phyloP scores from a whole-genome alignment of 2,329 filamentous ascomycete species.

The Aspergillus sp. region DNA sequence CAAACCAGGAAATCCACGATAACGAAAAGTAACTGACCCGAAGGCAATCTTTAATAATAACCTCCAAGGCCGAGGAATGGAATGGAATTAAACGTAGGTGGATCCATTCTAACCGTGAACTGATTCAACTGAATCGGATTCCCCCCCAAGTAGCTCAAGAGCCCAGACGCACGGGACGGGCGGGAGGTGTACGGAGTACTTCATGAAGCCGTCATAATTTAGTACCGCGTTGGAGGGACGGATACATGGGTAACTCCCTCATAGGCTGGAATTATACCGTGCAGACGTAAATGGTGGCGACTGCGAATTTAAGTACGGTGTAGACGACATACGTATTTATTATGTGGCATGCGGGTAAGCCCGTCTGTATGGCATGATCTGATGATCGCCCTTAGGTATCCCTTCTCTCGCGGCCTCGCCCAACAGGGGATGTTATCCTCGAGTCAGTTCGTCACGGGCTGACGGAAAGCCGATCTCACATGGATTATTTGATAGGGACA shows the following conservation, averaged over 20 bases:
- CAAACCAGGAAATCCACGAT: too few species aligned
- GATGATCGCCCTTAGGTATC: neutral
- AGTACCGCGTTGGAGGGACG: too few species aligned
- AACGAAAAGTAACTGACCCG: too few species aligned
- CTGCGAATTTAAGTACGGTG: neutral
- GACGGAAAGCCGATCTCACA: neutral
- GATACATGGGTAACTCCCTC: neutral
- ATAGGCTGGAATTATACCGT: neutral
- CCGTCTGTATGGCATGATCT: neutral
- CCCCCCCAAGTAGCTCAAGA: too few species aligned
- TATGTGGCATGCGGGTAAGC: neutral
- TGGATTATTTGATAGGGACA: neutral
- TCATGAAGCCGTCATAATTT: neutral
- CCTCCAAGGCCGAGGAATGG: too few species aligned
- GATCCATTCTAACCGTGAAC: too few species aligned
- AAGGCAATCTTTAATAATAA: too few species aligned
- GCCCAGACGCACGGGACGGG: too few species aligned
- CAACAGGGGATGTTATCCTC: neutral
- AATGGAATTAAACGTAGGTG: too few species aligned
- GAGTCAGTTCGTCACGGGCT: neutral
- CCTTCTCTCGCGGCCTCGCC: neutral
- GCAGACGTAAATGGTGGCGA: constrained; percentile 8
- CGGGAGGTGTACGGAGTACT: too few species aligned
- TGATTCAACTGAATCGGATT: too few species aligned
- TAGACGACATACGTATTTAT: neutral